phyloP scores from a whole-genome alignment of 1,284 basidiomycete genomes.

The Sanghuangporus sanghuang region DNA sequence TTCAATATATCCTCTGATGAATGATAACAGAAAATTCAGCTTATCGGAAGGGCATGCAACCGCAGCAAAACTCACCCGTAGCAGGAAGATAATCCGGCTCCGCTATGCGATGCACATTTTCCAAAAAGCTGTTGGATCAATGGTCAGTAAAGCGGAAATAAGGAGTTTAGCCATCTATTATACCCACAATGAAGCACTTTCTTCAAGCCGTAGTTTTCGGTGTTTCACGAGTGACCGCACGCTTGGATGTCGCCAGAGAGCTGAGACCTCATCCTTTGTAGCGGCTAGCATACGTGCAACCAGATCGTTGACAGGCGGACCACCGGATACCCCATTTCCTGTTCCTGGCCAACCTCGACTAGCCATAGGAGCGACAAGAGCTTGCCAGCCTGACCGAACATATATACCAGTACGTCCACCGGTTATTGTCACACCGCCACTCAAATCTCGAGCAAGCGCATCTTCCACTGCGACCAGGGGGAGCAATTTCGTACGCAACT shows the following conservation, averaged over 20 bases:
- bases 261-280: slow-evolving; percentile 45
- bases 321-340: slow-evolving; percentile 21
- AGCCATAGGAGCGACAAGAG: slow-evolving; percentile 12
- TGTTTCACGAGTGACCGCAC: slow-evolving; percentile 50
- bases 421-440: slow-evolving; percentile 50
- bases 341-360: slow-evolving; percentile 8
- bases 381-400: slow-evolving; percentile 25
- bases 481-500: slow-evolving; percentile 50
- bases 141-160: slow-evolving; percentile 7
- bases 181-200: slow-evolving; percentile 70
- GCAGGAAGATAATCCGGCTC: slow-evolving; percentile 64
- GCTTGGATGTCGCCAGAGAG: slow-evolving; percentile 64
- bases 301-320: slow-evolving; percentile 39
- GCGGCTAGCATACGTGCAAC: slow-evolving; percentile 50
- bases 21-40: background rate
- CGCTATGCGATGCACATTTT: slow-evolving; percentile 57
- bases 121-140: slow-evolving; percentile 50
- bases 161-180: slow-evolving; percentile 4
- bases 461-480: slow-evolving; percentile 64
- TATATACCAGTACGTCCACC: slow-evolving; percentile 51
- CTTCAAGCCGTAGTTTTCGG: slow-evolving; percentile 63
- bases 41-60: background rate
- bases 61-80: slow-evolving; percentile 42
- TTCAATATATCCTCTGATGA: slow-evolving; percentile 64
- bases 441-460: slow-evolving; percentile 60